phyloP scores from a whole-genome alignment of 176 grass and related monocot species.

The Puya raimondii region DNA sequence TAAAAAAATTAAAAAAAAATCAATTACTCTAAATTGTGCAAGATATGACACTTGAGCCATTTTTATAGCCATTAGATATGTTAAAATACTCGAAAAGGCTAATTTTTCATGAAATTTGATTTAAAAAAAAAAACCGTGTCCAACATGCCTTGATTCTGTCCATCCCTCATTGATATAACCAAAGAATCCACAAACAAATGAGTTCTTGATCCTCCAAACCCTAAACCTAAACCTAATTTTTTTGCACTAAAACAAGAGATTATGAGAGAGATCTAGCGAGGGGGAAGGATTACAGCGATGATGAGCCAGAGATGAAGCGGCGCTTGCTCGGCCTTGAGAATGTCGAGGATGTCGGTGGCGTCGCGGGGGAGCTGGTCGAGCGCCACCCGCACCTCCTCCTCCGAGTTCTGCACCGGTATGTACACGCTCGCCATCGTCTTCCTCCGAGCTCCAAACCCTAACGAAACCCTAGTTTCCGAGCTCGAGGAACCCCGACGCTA shows the following conservation, averaged over 20 bases:
- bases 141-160: no score
- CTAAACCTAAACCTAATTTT: neutral
- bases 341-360: conserved; percentile 89
- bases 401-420: conserved; percentile 93
- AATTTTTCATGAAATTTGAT: no score
- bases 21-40: no score
- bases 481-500: neutral
- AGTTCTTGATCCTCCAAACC: no score
- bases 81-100: no score
- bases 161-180: no score
- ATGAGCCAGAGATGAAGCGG: conserved; percentile 90
- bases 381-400: conserved; percentile 88
- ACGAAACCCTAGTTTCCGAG: neutral
- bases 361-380: conserved; percentile 76
- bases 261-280: conserved; percentile 11
- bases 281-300: conserved; percentile 44
- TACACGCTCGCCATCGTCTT: conserved; percentile 63
- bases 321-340: conserved; percentile 94
- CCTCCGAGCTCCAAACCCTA: neutral
- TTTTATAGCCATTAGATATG: no score
- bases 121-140: no score
- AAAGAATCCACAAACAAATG: no score
- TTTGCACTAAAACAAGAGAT: neutral
- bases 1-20: no score
- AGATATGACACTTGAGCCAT: no score